These are phyloP conservation scores for Candida sp. DNA, from an alignment of 1,139 yeast genomes.

Conservation along the genomic window DNA sequence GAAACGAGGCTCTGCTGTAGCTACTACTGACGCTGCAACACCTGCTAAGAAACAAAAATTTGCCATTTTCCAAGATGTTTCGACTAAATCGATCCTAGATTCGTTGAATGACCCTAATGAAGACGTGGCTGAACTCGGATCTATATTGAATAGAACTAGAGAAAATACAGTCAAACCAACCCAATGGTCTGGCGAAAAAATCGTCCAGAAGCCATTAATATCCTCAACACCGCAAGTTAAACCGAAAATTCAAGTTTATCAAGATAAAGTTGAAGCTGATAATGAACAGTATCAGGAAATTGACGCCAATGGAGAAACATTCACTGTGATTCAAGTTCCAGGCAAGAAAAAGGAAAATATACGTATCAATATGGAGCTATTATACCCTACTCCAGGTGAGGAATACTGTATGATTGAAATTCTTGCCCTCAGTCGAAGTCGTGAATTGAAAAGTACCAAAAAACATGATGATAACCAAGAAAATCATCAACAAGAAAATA, in stretches of 20 bases:
- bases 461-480: slow-evolving; percentile 2
- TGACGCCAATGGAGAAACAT: slow-evolving; percentile 11
- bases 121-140: slow-evolving; percentile 36
- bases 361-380: slow-evolving; percentile 56
- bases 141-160: slow-evolving; percentile 51
- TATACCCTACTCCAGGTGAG: slow-evolving; percentile 42
- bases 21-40: not conserved
- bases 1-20: slow-evolving; percentile 21
- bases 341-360: slow-evolving; percentile 67
- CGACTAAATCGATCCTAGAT: not conserved
- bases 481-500: not conserved
- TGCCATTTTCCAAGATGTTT: slow-evolving; percentile 26
- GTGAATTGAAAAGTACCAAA: slow-evolving; percentile 2
- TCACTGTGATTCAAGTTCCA: slow-evolving; percentile 45
- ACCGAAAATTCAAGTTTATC: slow-evolving; percentile 16
- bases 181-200: slow-evolving; percentile 68
- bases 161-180: slow-evolving; percentile 60
- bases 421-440: slow-evolving; percentile 17
- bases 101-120: not conserved
- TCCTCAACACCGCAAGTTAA: slow-evolving; percentile 6
- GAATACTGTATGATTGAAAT: slow-evolving; percentile 64
- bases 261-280: slow-evolving; percentile 9
- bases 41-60: slow-evolving; percentile 22
- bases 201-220: slow-evolving; percentile 35
- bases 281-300: slow-evolving; percentile 8